A percentile compares a stretch with the other conserved stretches of the same genome.
phyloP scores from a whole-genome alignment of 257 asterid species.

The Solanum chmielewskii region DNA sequence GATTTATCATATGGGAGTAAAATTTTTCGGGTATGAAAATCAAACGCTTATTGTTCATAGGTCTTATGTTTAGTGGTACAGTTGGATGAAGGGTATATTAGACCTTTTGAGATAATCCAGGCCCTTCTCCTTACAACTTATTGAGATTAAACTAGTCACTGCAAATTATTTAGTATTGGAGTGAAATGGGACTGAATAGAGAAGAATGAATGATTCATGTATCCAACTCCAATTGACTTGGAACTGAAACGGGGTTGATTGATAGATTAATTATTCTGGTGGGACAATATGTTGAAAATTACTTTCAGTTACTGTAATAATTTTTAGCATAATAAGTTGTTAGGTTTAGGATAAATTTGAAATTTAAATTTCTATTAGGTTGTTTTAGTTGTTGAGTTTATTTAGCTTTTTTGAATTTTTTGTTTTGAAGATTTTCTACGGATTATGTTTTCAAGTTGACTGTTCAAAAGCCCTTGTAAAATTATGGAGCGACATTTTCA shows the following conservation, averaged over 20 bases:
- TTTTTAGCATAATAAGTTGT: not conserved
- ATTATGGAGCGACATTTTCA: not conserved
- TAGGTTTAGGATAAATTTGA: not conserved
- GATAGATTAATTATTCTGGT: not conserved
- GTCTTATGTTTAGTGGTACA: not conserved
- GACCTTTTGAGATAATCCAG: not conserved
- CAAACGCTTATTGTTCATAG: not conserved
- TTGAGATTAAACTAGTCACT: not conserved
- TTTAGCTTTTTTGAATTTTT: not conserved
- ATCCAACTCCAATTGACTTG: not conserved
- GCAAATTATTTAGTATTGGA: not conserved
- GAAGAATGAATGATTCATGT: not conserved
- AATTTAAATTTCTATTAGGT: not conserved
- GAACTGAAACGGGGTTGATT: not conserved
- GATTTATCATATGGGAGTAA: not conserved
- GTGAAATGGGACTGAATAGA: not conserved
- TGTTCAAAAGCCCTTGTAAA: not conserved
- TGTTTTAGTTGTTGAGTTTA: not conserved
- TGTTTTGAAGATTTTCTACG: not conserved
- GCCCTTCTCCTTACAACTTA: not conserved
- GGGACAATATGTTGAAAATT: not conserved
- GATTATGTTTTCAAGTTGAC: not conserved
- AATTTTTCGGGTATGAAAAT: not conserved
- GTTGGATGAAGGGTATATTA: not conserved
- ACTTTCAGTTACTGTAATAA: not conserved